Evolutionary conservation across 345 rosid species (phyloP), one percentile per base, ranked within the genome.

Genomic region (Sisymbrium irio): DNA sequence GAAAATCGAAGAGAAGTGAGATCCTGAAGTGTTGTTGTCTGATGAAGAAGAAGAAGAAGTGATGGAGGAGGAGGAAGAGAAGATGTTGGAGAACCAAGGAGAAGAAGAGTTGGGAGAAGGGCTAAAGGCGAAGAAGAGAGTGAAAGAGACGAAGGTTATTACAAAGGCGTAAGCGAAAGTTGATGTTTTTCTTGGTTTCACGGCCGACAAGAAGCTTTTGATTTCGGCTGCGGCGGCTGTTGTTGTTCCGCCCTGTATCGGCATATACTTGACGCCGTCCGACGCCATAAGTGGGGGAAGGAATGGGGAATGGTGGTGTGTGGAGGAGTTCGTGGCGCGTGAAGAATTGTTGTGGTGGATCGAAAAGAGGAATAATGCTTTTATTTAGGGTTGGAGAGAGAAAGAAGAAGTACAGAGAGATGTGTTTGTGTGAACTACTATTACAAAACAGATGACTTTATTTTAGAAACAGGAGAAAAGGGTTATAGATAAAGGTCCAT

Each of bases 121-220:
- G 68, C 50, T 82, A 39, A 91, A 87, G 18, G 94, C 93, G 25
- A 91, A 73, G 75, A 88, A 94, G 25, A 83, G 82, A 60, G 97
- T 89, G 77, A 91, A 85, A 25, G 78, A 85, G 40, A 91, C 88
- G 61, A 91, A 91, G 15, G 86, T 84, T 47, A 87, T 79, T 75
- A 84, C 80, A 78, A 88, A 86, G 11, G 82, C 91, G 62, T 90
- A 92, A 9, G 83, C 95, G 36, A 92, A 84, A 67, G 86, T 79
- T 15, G 85, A 78, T 10, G 85, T 78, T 69, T 85, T 82, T 71
- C 76, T 78, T 10, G 88, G 85, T 81, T 79, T 85, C 36, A 85
- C 45, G 40, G 83, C 30, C 9, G 85, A 68, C 77, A 81, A 73
- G 20, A 87, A 72, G 77, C 79, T 79, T 50, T 72, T 83, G 14